Base-by-base conservation (phyloP, 148 eudicot species). In the Hydrangea macrophylla region DNA sequence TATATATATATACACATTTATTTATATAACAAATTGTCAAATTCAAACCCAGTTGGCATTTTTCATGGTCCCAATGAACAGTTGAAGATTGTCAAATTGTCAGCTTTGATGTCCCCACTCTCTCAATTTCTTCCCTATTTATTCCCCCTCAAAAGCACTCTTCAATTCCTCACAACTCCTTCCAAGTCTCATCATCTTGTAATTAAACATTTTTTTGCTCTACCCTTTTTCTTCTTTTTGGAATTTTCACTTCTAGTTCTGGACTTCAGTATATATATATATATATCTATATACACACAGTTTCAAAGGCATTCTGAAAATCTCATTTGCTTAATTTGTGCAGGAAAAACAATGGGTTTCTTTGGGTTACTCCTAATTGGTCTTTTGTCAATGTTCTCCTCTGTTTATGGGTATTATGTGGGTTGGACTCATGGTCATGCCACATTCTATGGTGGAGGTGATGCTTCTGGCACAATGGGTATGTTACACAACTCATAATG, bases 391-490 rank as follows among this genome's bases (percentile, higher is more conserved):
- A 15, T 75, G 54, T 23, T 70, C 25, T 58, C 72, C 9, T 59
- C 76, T 40, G 79, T 72, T 28, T 55, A 73, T 28, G 88, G 79
- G 22, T 70, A 80, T 24, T 57, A 73, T 31, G 68, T 70, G 17
- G 85, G 85, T 56, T 84, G 88, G 88, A 78, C 65, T 28, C 75
- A 78, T 74, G 88, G 85, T 54, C 88, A 74, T 72, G 88, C 88
- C 58, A 84, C 88, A 48, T 84, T 84, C 73, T 84, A 84, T 7
- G 88, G 88, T 1, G 88, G 88, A 1, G 88, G 82, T 26, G 88
- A 84, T 65, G 88, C 88, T 51, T 84, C 88, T 13, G 88, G 88
- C 17, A 84, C 88, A 63, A 84, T 84, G 88, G 88, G 88, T 81
- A 78, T 31, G 76, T 68, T 23, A 0, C 4, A 17, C 5, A 17